phyloP scores from a whole-genome alignment of 352 stramenopile species.

The Phytophthora sansomeana region DNA sequence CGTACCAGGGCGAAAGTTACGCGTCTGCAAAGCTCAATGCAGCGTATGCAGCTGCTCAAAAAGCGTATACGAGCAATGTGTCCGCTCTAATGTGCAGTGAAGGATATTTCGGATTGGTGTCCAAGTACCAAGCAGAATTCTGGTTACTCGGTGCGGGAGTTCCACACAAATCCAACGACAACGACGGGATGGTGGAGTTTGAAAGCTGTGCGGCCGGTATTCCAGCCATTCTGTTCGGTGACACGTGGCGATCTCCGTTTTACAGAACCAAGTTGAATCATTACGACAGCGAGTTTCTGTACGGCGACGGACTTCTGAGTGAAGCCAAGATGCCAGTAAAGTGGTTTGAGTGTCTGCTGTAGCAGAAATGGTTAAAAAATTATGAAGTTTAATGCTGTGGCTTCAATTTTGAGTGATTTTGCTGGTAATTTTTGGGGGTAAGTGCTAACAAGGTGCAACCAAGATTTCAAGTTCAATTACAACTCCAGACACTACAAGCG shows the following conservation, averaged over 20 bases:
- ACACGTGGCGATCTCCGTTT: slow-evolving; percentile 25
- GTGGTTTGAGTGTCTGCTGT: slow-evolving; percentile 49
- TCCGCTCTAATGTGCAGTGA: slow-evolving; percentile 1
- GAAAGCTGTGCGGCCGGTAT: slow-evolving; percentile 42
- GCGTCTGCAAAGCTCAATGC: slow-evolving; percentile 1
- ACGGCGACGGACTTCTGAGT: slow-evolving; percentile 41
- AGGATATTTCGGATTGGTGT: slow-evolving; percentile 38
- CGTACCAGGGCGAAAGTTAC: slow-evolving; percentile 32
- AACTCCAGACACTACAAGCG: no score
- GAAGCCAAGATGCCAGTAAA: slow-evolving; percentile 44
- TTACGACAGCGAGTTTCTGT: slow-evolving; percentile 47
- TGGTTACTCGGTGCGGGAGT: slow-evolving; percentile 26
- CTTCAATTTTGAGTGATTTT: no score
- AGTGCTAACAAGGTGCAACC: no score
- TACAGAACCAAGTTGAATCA: slow-evolving; percentile 54
- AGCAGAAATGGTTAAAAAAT: slow-evolving; percentile 3
- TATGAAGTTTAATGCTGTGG: no score
- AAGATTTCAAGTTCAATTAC: no score
- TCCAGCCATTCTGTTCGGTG: slow-evolving; percentile 28
- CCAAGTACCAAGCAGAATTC: slow-evolving; percentile 31
- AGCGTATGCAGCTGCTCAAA: slow-evolving; percentile 25
- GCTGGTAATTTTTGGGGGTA: no score
- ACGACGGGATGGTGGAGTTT: slow-evolving; percentile 53
- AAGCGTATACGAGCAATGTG: slow-evolving; percentile 19
- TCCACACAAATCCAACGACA: slow-evolving; percentile 42